Conservation (phyloP, 805 yeast genomes). For the Nakazawaea ambrosiae region DNA sequence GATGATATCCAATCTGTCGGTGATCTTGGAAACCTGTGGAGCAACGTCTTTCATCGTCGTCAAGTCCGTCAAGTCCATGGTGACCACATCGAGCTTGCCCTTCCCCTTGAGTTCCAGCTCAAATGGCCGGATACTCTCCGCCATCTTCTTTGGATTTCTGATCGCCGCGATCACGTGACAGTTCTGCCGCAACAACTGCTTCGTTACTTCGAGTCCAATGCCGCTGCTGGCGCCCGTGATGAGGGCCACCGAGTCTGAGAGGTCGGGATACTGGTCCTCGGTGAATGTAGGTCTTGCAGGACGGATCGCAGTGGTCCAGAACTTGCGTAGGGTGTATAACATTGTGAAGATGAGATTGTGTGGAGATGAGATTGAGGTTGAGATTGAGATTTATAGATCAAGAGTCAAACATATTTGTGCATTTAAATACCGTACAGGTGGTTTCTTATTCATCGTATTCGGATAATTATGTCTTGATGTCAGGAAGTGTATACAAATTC, state of each 20-base stretch:
- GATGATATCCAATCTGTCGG: constrained; percentile 26
- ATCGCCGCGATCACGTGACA: constrained; percentile 32
- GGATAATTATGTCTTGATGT: no score
- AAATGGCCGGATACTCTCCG: constrained; percentile 13
- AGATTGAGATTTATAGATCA: no score
- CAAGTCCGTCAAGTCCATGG: constrained; percentile 34
- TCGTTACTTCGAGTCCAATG: constrained; percentile 26
- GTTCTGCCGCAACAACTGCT: constrained; percentile 21
- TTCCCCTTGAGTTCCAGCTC: constrained; percentile 13
- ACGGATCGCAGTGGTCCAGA: not conserved
- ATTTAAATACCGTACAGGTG: no score
- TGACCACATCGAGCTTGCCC: constrained; percentile 18
- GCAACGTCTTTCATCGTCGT: constrained; percentile 31
- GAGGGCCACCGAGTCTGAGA: constrained; percentile 22
- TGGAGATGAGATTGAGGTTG: no score
- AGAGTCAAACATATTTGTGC: no score
- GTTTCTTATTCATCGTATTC: no score
- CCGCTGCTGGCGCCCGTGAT: constrained; percentile 30
- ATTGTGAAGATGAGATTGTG: no score
- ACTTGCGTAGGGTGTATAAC: no score
- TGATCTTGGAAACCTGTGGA: constrained; percentile 18
- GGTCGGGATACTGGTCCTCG: constrained; percentile 26
- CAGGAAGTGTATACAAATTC: no score
- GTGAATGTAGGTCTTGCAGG: constrained; percentile 18
- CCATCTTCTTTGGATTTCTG: constrained; percentile 27